phyloP scores from a whole-genome alignment of 441 rosid genomes.

The Euphorbia celastroides region DNA sequence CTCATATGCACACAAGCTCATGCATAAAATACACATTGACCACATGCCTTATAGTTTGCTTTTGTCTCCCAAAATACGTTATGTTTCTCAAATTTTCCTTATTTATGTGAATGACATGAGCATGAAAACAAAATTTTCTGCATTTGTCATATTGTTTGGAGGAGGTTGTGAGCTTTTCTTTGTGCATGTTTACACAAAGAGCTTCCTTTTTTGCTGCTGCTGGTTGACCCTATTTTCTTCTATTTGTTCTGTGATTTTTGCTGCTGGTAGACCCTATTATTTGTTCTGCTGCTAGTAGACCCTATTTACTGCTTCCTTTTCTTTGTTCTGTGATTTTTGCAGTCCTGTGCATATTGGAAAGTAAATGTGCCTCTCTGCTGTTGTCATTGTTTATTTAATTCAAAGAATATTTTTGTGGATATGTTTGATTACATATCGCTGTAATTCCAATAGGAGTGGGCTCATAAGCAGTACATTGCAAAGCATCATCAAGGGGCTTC shows the following conservation, averaged over 20 bases:
- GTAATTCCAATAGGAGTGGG: conserved; percentile 75
- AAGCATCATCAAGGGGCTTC: conserved; percentile 92
- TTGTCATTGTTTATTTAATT: background rate
- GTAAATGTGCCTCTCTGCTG: background rate
- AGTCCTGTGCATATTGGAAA: background rate
- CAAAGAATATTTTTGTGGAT: background rate
- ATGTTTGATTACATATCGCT: conserved; percentile 12
- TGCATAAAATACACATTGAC: background rate
- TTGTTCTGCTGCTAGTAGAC: background rate
- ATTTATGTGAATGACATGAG: too few relatives aligned
- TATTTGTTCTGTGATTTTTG: background rate
- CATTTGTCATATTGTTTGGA: background rate
- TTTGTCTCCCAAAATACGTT: too few relatives aligned
- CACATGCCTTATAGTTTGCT: background rate
- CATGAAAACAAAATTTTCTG: background rate
- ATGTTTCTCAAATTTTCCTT: too few relatives aligned
- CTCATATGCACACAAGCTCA: background rate
- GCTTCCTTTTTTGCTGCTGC: background rate
- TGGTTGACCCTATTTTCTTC: background rate
- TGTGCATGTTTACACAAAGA: background rate
- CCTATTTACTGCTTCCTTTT: background rate
- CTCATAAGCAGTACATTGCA: conserved; percentile 82
- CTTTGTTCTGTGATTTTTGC: background rate
- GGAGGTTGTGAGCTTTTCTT: background rate
- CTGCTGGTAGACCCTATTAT: too few relatives aligned